A percentile compares a stretch with the other conserved stretches of the same genome.
These are phyloP conservation scores for Crepidotus variabilis DNA, from an alignment of 768 basidiomycete species.

Conservation along the genomic window DNA sequence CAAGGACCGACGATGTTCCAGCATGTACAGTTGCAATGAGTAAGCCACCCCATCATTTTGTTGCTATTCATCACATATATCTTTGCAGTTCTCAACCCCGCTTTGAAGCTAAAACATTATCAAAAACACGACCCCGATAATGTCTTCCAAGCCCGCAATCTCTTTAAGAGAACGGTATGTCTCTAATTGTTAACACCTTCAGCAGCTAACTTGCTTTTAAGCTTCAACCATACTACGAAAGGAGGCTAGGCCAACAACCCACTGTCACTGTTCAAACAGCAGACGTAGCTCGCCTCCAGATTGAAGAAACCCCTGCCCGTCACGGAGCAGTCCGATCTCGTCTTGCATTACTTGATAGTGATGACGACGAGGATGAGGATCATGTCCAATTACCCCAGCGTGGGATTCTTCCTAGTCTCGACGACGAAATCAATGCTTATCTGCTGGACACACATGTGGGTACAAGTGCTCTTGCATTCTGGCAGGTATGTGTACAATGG, in stretches of 20 bases:
- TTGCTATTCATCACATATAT: neutral
- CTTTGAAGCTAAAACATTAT: constrained; percentile 9
- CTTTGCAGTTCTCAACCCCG: constrained; percentile 13
- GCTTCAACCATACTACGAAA: constrained; percentile 1
- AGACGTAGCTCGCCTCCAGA: neutral
- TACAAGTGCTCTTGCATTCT: constrained; percentile 10
- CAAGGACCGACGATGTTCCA: constrained; percentile 4
- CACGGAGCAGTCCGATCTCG: neutral
- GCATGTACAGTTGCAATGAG: constrained; percentile 19
- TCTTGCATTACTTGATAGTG: neutral
- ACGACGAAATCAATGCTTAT: constrained; percentile 16
- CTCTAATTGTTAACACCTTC: neutral
- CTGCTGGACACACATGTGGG: constrained; percentile 7
- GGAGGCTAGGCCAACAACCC: neutral
- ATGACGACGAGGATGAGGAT: neutral
- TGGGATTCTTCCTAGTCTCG: constrained; percentile 1
- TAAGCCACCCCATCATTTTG: constrained; percentile 9
- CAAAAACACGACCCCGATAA: neutral
- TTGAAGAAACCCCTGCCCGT: neutral
- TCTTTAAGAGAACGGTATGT: neutral
- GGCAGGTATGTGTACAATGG: constrained; percentile 18
- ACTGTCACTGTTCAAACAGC: neutral
- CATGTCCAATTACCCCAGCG: neutral
- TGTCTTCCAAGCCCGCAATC: neutral
- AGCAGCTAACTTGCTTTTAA: neutral